Base-by-base conservation (phyloP, 108 stramenopile genomes). In the Conticribra guillardii region DNA sequence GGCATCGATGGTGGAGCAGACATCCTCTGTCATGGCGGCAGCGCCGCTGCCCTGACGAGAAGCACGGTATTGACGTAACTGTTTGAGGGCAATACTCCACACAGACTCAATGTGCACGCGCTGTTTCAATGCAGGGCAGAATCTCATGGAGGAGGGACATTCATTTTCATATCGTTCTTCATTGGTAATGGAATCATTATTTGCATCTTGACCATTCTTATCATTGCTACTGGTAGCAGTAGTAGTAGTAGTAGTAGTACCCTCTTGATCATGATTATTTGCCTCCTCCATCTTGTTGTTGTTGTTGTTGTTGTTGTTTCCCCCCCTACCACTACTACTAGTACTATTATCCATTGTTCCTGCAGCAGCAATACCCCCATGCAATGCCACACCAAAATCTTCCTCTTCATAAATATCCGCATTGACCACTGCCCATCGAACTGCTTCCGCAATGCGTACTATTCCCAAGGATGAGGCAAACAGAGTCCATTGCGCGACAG, bases 331-430 rank as follows among this genome's bases (percentile, higher is more conserved):
- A 50, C 29, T 37, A 5, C 23, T 21, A 34, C 27, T 17, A 26
- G 3, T 44, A 34, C 26, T 47, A n/a, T n/a, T n/a, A n/a, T n/a
- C n/a, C n/a, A n/a, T n/a, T n/a, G n/a, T n/a, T n/a, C n/a, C n/a
- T n/a, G n/a, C n/a, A n/a, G n/a, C 44, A 33, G 28, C 47, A 16
- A 19, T 33, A 24, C 45, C 64, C 33, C 60, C 69, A 44, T 62
- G 73, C 54, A 63, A 24, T 28, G 61, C 49, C 17, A 80, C 65
- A 11, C 80, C 75, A 69, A 96, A 97, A 79, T 97, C 95, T 73
- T 97, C 97, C 68, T 97, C 97, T 55, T 97, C 96, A 67, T 92
- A 96, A 64, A 97, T 95, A 74, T 97, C 96, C 14, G 93, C 97
- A 69, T 86, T 82, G 14, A 92, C 56, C 3, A 94, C 84, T n/a